Evolutionary conservation across 306 rosid species (phyloP), one percentile per base, ranked within the genome.

Genomic region (Quillaja saponaria): DNA sequence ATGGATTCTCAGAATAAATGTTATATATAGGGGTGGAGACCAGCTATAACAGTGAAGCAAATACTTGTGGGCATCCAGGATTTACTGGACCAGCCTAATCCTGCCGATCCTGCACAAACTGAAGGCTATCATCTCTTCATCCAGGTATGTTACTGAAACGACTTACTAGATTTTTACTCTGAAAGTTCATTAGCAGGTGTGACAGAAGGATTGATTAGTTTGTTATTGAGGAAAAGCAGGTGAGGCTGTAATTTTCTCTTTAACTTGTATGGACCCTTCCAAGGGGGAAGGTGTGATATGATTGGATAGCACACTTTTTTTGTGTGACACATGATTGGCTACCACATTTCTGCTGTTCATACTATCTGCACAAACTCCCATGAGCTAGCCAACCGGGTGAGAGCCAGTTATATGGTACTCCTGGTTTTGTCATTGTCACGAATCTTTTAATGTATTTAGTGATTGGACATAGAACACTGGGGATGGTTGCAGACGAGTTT

Each of bases 121-220:
- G 98, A 92, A 71, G 98, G 98, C 7, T 92, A 92, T 81, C 98
- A 92, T 76, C 87, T 88, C 68, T 92, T 88, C 72, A 92, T 92
- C 78, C 96, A 88, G 94, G 98, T 92, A 88, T 52, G n/a, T n/a
- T n/a, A n/a, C n/a, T n/a, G n/a, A n/a, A n/a, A n/a, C n/a, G n/a
- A n/a, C n/a, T n/a, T n/a, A n/a, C n/a, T n/a, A n/a, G n/a, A n/a
- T n/a, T n/a, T n/a, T n/a, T n/a, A n/a, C n/a, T n/a, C n/a, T n/a
- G n/a, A n/a, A n/a, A n/a, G n/a, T n/a, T n/a, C n/a, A n/a, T n/a
- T n/a, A n/a, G n/a, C n/a, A n/a, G n/a, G n/a, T n/a, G n/a, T n/a
- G 61, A 55, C 41, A 8, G 14, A 37, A 67, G 28, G 28, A 40
- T 33, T 55, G 41, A 55, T 34, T 40, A 55, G 2, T 25, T 25